Percentiles rank a stretch among this genome's conserved stretches.
phyloP scores from a whole-genome alignment of 2,329 filamentous ascomycete genomes.

The Pseudogymnoascus sp. region DNA sequence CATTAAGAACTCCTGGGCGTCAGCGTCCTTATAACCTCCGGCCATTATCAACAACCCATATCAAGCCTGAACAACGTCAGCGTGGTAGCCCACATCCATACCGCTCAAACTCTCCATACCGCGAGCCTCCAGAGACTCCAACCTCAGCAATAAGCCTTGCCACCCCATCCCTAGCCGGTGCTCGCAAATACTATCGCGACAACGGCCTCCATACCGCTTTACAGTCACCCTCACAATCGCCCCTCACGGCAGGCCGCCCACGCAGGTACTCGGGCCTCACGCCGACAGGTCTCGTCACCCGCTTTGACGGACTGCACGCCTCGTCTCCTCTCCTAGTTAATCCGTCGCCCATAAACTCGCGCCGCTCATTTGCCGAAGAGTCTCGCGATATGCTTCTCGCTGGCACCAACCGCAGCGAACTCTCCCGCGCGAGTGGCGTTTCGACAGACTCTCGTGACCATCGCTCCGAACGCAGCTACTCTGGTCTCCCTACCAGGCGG shows the following conservation, averaged over 20 bases:
- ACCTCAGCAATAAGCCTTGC: conserved; percentile 1
- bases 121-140: conserved; percentile 2
- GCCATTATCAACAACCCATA: conserved; percentile 7
- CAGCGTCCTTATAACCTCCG: conserved; percentile 7
- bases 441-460: not conserved
- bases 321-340: not conserved
- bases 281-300: not conserved
- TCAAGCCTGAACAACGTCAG: not conserved
- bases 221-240: not conserved
- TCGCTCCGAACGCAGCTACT: not conserved
- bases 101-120: not conserved
- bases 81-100: not conserved
- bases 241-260: not conserved
- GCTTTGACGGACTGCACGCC: not conserved
- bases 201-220: conserved; percentile 8
- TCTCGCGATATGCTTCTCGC: conserved; percentile 10
- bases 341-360: not conserved
- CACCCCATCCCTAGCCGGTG: not conserved
- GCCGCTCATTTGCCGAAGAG: conserved; percentile 4
- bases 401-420: conserved; percentile 1
- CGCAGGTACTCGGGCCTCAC: conserved; percentile 1
- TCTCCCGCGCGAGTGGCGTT: not conserved
- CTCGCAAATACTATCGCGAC: conserved; percentile 8
- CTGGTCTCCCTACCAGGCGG: conserved; percentile 18
- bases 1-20: not conserved